Conservation (phyloP, 176 grass and related monocot genomes). For the Thinopyrum elongatum region DNA sequence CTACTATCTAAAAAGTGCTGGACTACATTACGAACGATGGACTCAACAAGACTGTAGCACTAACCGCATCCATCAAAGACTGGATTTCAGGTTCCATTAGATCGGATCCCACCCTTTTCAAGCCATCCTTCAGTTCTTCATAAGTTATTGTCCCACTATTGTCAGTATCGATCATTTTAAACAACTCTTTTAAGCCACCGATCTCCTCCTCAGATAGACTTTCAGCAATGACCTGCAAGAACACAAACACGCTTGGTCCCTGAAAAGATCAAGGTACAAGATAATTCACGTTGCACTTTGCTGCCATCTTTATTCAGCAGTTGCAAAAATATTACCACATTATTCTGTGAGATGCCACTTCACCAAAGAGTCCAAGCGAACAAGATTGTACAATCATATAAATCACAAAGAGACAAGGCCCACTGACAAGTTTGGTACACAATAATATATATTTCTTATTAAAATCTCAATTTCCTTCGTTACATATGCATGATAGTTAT, state of each 20-base stretch:
- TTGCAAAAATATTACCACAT: conserved; percentile 14
- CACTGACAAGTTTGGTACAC: neutral
- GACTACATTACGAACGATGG: neutral
- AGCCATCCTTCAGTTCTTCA: conserved; percentile 81
- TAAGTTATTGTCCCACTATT: conserved; percentile 95
- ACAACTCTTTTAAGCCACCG: conserved; percentile 87
- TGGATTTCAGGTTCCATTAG: conserved; percentile 96
- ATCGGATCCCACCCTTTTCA: conserved; percentile 92
- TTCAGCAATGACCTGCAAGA: conserved; percentile 88
- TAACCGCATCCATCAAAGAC: conserved; percentile 89
- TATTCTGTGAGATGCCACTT: neutral
- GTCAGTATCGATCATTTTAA: conserved; percentile 99
- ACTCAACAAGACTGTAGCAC: conserved; percentile 8
- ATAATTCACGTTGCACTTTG: conserved; percentile 2
- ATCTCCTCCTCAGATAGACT: conserved; percentile 97
- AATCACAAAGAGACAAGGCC: neutral
- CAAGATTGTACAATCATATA: neutral
- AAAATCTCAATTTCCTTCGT: neutral
- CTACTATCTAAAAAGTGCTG: neutral
- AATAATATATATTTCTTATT: neutral
- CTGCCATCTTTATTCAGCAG: conserved; percentile 1
- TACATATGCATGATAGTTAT: conserved; percentile 2
- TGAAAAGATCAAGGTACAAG: conserved; percentile 12
- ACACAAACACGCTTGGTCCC: neutral
- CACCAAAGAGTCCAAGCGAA: conserved; percentile 9